Base-by-base conservation (phyloP, 345 rosid species). In the Odontarrhena argentea region DNA sequence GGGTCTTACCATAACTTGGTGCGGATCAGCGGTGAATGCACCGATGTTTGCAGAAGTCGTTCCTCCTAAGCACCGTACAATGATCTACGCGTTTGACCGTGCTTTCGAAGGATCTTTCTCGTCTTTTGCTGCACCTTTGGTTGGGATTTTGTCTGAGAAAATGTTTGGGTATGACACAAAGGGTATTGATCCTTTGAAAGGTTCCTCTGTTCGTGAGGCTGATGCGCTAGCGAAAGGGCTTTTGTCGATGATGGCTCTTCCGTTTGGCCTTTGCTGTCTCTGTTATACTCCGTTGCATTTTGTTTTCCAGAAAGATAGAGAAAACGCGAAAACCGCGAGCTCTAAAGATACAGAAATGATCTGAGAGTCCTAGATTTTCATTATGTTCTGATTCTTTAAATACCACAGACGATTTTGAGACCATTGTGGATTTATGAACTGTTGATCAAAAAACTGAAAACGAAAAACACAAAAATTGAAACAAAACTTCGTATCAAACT, bases 31-130 rank as follows among this genome's bases (percentile, higher is more conserved):
- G 0, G 93, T 81, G 12, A 92, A 92, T 25, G 99, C 81, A 3
- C 99, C 99, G 0, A 94, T 90, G 80, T 91, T 94, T 54, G 99
- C 99, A 0, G 97, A 94, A 74, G 97, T 94, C 0, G 95, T 91
- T 8, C 97, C 99, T 8, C 68, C 84, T n/a, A 88, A 76, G 71
- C 96, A 93, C 70, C 83, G 97, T 14, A 90, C 96, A 0, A 94
- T 94, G 99, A 88, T 94, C 54, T 94, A 94, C 18, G 97, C 97
- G 0, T 94, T 90, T 15, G 94, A 94, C 53, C 86, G 99, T 1
- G 97, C 99, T 59, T 81, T 94, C 1, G 97, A 94, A 78, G 96
- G 86, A 22, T 87, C 96, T 0, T 89, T 94, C 76, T 94, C 99
- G 2, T 83, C 99, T 30, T 80, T 94, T 25, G 97, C 97, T n/a